Evolutionary conservation across 106 monocot species (phyloP).

Genomic region (Dendrobium nobile): DNA sequence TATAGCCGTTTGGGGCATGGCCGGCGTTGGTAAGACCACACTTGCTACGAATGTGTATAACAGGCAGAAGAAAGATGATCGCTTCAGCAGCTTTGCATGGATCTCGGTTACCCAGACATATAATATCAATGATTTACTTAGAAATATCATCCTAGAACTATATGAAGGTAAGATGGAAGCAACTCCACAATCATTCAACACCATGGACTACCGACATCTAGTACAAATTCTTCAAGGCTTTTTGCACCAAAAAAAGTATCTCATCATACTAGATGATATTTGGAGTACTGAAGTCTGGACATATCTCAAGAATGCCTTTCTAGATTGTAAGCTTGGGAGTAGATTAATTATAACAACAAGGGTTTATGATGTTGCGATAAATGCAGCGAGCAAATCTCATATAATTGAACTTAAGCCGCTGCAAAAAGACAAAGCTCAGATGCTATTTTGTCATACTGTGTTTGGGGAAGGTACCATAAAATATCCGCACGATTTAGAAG

Average conservation of each 20-base stretch:
- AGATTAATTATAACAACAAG: background rate
- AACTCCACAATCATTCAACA: background rate
- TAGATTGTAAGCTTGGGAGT: background rate
- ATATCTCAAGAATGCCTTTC: background rate
- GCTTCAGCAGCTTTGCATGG: background rate
- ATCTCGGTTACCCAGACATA: background rate
- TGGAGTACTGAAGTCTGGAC: background rate
- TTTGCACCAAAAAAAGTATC: background rate
- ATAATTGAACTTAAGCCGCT: background rate
- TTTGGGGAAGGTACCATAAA: background rate
- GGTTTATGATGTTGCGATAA: background rate
- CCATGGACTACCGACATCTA: background rate
- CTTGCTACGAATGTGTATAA: background rate
- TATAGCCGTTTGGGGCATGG: background rate
- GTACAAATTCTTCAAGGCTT: background rate
- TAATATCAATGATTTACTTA: background rate
- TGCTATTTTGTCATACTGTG: background rate
- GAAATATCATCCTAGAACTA: background rate
- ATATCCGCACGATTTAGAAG: background rate
- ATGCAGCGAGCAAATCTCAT: background rate
- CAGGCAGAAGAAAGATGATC: background rate
- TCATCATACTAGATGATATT: conserved; percentile 5
- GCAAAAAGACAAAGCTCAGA: background rate
- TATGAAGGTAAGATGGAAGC: background rate
- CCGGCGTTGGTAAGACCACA: conserved; percentile 1